Conservation (phyloP, 495 filamentous ascomycete species). For the Rhizodiscina lignyota region DNA sequence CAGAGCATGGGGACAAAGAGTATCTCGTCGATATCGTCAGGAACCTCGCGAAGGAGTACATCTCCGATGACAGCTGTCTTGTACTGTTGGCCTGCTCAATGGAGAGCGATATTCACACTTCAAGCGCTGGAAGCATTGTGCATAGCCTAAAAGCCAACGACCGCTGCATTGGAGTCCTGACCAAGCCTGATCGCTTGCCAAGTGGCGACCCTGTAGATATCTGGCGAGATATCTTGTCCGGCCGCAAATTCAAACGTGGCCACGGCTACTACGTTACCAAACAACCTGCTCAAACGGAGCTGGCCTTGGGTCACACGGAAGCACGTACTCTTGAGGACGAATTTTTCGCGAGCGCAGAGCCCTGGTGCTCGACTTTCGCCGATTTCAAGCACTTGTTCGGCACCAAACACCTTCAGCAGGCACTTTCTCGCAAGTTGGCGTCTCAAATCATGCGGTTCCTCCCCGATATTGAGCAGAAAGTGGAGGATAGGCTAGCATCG, state of each 20-base stretch:
- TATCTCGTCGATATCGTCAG: constrained; percentile 51
- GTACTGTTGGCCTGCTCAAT: constrained; percentile 61
- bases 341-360: constrained; percentile 22
- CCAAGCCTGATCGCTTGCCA: constrained; percentile 58
- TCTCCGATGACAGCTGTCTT: constrained; percentile 44
- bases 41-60: constrained; percentile 51
- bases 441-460: constrained; percentile 17
- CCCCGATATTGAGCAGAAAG: constrained; percentile 17
- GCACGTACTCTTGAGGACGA: constrained; percentile 21
- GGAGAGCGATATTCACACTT: constrained; percentile 56
- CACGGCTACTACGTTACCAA: constrained; percentile 35
- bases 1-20: constrained; percentile 40
- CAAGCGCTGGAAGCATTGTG: constrained; percentile 48
- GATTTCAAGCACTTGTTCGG: constrained; percentile 22
- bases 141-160: constrained; percentile 35
- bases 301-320: constrained; percentile 17
- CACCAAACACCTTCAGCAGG: constrained; percentile 17
- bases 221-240: constrained; percentile 42
- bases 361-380: constrained; percentile 21
- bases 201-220: constrained; percentile 27
- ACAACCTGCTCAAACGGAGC: constrained; percentile 23
- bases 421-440: constrained; percentile 22
- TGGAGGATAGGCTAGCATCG: constrained; percentile 13
- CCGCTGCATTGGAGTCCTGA: constrained; percentile 61
- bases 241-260: constrained; percentile 35